Base-by-base conservation (phyloP, 805 yeast species). In the Spencermartinsiella europaea region DNA sequence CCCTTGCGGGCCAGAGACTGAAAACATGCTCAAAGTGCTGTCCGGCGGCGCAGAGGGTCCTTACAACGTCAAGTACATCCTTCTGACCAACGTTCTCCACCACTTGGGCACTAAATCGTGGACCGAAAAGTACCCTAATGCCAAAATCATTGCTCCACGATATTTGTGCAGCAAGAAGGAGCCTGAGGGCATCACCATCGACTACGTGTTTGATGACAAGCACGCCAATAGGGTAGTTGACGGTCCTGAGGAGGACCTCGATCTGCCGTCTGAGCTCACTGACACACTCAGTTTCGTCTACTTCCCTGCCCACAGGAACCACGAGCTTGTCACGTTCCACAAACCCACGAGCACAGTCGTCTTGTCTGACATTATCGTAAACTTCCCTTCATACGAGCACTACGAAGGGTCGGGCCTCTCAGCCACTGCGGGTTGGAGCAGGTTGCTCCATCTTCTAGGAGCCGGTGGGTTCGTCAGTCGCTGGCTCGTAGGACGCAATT, bases 1-100 rank as follows among this genome's bases (percentile, higher is more conserved):
- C n/a, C 61, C 61, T 2, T 57, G 34, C 27, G 60, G 56, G 5
- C 42, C 42, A 8, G 61, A 57, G 44, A 40, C 51, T 27, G 40
- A 57, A 28, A 35, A 38, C 15, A 42, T 57, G 15, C 45, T 57
- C 25, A 35, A 34, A 2, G 16, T 44, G n/a, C 34, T 28, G 1
- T 15, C 42, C 5, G 50, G 45, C 14, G 34, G 37, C 7, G 49
- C 34, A 7, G n/a, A 21, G 8, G 44, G 49, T 20, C 31, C 31
- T 12, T 25, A 25, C 12, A 54, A 55, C 15, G 60, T 62, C 34
- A 55, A 48, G 37, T 62, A 61, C 51, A 66, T 80, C 33, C 69
- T 83, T 36, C 70, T 83, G 40, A 87, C 88, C 1, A 85, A 83
- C 56, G 57, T 52, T 27, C 84, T 79, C 52, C 89, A 83, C 57